Evolutionary conservation across 352 stramenopile species (phyloP), one percentile per base, ranked within the genome.

Genomic region (Globisporangium solare): DNA sequence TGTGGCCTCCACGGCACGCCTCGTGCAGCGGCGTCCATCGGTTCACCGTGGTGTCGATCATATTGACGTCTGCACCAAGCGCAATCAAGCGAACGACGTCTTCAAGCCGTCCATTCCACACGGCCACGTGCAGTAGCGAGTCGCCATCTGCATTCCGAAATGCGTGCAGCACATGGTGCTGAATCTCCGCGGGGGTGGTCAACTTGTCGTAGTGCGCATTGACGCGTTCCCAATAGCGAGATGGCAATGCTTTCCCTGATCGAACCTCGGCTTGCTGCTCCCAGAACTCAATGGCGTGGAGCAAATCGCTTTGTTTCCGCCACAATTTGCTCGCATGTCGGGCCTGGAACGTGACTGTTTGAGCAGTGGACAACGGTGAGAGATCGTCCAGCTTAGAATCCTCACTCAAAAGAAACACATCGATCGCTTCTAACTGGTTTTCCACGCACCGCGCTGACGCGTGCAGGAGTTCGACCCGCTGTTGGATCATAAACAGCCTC

Each of bases 21-120:
- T 87, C 79, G 32, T 89, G 79, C 5, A 89, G 61, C 13, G 79
- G 68, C 8, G 75, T 83, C 18, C 49, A 73, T 20, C 51, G 67
- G 14, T 60, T 76, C 10, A 73, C 63, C 6, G 49, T 81, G 41
- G 66, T 84, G 55, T 89, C 78, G 1, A 81, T 57, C 1, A 67
- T 22, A 51, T 89, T 83, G 15, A 80, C 73, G 20, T 84, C 70
- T 5, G 47, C 59, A 11, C 64, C 60, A 46, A 80, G 54, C 0
- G 48, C 47, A 7, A 83, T 37, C 15, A 86, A 54, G 6, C 63
- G 22, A 8, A 42, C 54, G 17, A 73, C 61, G 18, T 79, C 60
- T 0, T 69, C 59, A 15, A 67, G 32, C 45, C 55, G 70, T 0
- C 75, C 75, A 37, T 70, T 71, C 74, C 74, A 88, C 7, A 66